Base-by-base conservation (phyloP, 106 monocot species). In the Posidonia australis region DNA sequence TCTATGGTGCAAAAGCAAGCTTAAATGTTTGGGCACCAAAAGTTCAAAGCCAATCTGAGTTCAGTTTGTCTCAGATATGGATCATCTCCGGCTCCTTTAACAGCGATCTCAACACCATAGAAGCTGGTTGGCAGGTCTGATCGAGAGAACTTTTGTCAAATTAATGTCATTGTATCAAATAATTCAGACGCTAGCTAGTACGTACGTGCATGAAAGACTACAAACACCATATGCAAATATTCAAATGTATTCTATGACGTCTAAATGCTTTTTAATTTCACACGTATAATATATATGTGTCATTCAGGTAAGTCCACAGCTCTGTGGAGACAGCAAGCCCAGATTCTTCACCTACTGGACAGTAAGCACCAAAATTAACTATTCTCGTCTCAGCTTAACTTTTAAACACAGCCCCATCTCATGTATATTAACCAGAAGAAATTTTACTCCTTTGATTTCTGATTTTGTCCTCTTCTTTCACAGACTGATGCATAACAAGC, bases 271-370 rank as follows among this genome's bases (percentile, higher is more conserved):
- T 20, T 60, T 58, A 9, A 49, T 69, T 54, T 46, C n/a, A n/a
- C n/a, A n/a, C n/a, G n/a, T n/a, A n/a, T n/a, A n/a, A n/a, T n/a
- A n/a, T n/a, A n/a, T n/a, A n/a, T n/a, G n/a, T n/a, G n/a, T n/a
- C n/a, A n/a, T n/a, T n/a, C 93, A 91, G 91, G 79, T 91, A 18
- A 96, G 94, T 32, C 94, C 94, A 31, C 79, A 84, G 47, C 53
- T 96, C 21, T 96, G 87, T 28, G 94, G 94, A 27, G 94, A 96
- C 65, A 74, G 67, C 28, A 47, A 68, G 44, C 94, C 94, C 1
- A 81, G 94, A 76, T 96, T 96, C 74, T 96, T 96, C 80, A 96
- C 90, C 14, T 96, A 96, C 27, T 96, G 94, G 94, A 96, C 94
- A 2, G 93, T 93, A 71, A 81, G 81, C 66, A 17, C 31, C n/a